Conservation (phyloP, 1,284 basidiomycete genomes). For the Austropuccinia psidii region DNA sequence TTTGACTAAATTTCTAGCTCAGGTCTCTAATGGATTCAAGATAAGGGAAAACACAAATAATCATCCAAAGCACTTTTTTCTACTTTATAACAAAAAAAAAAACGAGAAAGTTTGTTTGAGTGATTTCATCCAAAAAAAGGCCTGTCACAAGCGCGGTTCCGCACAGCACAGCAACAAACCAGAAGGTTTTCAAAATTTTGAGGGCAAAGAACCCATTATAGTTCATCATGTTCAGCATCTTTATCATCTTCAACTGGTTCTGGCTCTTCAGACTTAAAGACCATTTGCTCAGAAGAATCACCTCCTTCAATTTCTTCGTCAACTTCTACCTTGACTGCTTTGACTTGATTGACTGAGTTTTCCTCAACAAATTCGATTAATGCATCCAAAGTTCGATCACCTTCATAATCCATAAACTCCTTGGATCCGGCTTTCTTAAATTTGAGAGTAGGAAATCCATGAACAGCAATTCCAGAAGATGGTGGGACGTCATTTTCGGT, state of each 20-base stretch:
- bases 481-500: slow-evolving; percentile 93
- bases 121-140: too few species aligned
- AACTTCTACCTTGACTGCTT: slow-evolving; percentile 22
- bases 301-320: slow-evolving; percentile 6
- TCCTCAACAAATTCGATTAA: slow-evolving; percentile 23
- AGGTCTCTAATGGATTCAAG: too few species aligned
- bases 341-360: slow-evolving; percentile 12
- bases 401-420: slow-evolving; percentile 85
- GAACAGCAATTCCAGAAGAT: slow-evolving; percentile 63
- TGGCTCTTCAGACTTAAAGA: not conserved
- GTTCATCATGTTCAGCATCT: slow-evolving; percentile 29
- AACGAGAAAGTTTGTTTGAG: too few species aligned
- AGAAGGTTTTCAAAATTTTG: too few species aligned
- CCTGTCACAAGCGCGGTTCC: too few species aligned
- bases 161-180: too few species aligned
- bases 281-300: not conserved
- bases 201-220: too few species aligned
- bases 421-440: slow-evolving; percentile 83
- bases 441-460: slow-evolving; percentile 90
- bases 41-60: too few species aligned
- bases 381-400: slow-evolving; percentile 78
- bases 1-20: too few species aligned
- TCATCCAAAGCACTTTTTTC: too few species aligned
- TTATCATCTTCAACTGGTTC: slow-evolving; percentile 16
- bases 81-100: too few species aligned